Conservation (phyloP, 2,329 filamentous ascomycete species). For the Fusarium sp. region DNA sequence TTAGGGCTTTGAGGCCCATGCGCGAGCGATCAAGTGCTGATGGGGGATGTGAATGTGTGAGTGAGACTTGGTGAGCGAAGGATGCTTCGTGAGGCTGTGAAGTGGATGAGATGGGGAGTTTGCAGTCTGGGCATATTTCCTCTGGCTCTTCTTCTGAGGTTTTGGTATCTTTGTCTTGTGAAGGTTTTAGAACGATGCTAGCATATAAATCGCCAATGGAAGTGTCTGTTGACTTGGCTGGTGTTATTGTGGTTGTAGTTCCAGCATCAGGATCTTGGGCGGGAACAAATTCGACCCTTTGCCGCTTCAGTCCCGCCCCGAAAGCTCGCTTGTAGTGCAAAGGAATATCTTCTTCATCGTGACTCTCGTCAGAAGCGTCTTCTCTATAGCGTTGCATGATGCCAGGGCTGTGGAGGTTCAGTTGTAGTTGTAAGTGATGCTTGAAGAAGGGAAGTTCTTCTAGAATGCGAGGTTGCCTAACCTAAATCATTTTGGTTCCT, state of each 20-base stretch:
- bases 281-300: conserved; percentile 65
- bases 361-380: conserved; percentile 36
- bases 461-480: not conserved
- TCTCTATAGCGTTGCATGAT: conserved; percentile 43
- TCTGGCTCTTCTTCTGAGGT: conserved; percentile 28
- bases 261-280: conserved; percentile 54
- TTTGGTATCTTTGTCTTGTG: conserved; percentile 5
- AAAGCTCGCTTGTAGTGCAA: conserved; percentile 64
- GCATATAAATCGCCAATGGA: conserved; percentile 68
- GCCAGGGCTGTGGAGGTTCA: no score
- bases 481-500: conserved; percentile 1
- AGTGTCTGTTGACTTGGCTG: conserved; percentile 31
- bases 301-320: conserved; percentile 64
- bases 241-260: conserved; percentile 26
- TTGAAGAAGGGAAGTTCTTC: conserved; percentile 5
- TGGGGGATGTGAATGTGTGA: conserved; percentile 75
- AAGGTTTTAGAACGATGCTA: conserved; percentile 66
- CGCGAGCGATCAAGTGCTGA: conserved; percentile 75
- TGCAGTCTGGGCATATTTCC: conserved; percentile 50
- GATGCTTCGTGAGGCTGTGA: conserved; percentile 64
- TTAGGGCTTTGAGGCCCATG: conserved; percentile 74
- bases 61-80: conserved; percentile 75
- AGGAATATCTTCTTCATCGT: conserved; percentile 58
- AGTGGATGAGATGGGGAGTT: conserved; percentile 46
- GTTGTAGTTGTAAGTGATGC: not conserved